Conservation (phyloP, 441 rosid species). For the Kokia cookei region DNA sequence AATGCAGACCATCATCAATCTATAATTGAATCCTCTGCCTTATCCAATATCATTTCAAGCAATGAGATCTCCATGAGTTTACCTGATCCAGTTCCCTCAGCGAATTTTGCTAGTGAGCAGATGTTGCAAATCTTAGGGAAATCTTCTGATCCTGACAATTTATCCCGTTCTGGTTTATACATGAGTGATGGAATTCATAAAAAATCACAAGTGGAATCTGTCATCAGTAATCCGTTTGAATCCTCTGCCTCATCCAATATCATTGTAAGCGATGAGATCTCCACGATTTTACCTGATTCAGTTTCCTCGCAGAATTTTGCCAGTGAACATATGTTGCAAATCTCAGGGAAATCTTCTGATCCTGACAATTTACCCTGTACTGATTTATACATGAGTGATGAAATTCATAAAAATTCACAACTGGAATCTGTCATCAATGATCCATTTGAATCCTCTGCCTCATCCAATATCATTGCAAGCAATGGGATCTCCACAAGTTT, state of each 20-base stretch:
- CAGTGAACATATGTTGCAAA: not conserved
- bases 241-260: constrained; percentile 23
- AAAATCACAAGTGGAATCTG: constrained; percentile 24
- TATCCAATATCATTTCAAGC: constrained; percentile 15
- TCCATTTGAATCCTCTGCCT: constrained; percentile 22
- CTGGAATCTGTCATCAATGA: constrained; percentile 22
- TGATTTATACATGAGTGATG: constrained; percentile 20
- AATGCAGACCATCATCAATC: constrained; percentile 21
- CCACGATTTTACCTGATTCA: constrained; percentile 15
- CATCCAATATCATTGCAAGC: constrained; percentile 16
- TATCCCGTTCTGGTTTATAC: constrained; percentile 18
- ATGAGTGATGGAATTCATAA: constrained; percentile 22
- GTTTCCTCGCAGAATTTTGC: not conserved
- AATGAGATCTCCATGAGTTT: constrained; percentile 14
- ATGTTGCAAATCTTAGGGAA: constrained; percentile 13
- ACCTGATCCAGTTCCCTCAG: constrained; percentile 11
- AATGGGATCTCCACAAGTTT: constrained; percentile 14
- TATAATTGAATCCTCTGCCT: constrained; percentile 19
- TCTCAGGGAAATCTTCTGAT: constrained; percentile 26
- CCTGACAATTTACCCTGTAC: constrained; percentile 20
- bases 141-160: constrained; percentile 28
- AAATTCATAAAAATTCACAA: constrained; percentile 21
- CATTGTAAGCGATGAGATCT: constrained; percentile 9
- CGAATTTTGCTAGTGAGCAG: not conserved
- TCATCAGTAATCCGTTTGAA: constrained; percentile 15